Evolutionary conservation across 805 yeast species (phyloP).

Genomic region (Candida ulmi): DNA sequence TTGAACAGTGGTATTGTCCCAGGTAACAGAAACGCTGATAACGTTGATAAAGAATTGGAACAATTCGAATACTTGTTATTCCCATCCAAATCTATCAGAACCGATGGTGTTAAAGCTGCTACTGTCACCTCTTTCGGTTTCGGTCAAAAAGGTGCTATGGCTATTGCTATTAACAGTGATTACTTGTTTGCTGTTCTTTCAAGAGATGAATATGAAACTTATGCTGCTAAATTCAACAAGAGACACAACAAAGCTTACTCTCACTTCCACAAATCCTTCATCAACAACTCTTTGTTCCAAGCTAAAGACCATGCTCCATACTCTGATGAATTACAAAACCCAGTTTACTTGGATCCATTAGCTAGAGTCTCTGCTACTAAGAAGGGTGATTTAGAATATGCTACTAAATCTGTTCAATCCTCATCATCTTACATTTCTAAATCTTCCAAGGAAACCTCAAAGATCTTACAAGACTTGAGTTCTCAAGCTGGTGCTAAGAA

Average conservation of each 20-base stretch:
- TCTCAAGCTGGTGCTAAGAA: constrained; percentile 40
- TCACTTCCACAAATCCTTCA: constrained; percentile 92
- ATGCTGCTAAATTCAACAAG: constrained; percentile 61
- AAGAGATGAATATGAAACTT: constrained; percentile 62
- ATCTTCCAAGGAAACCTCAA: constrained; percentile 55
- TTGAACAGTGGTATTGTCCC: constrained; percentile 92
- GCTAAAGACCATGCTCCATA: constrained; percentile 95
- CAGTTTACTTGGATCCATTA: constrained; percentile 93
- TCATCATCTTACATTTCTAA: constrained; percentile 36
- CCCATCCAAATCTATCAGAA: constrained; percentile 90
- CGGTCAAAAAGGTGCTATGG: constrained; percentile 99
- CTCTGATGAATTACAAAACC: constrained; percentile 77
- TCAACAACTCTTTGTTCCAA: constrained; percentile 84
- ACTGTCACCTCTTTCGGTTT: constrained; percentile 97
- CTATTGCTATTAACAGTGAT: constrained; percentile 86
- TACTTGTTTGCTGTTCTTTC: constrained; percentile 83
- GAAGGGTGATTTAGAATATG: constrained; percentile 41
- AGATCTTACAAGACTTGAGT: constrained; percentile 53
- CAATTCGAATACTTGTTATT: constrained; percentile 83
- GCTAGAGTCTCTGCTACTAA: constrained; percentile 43
- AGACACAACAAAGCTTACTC: constrained; percentile 90
- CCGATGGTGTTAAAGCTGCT: constrained; percentile 96
- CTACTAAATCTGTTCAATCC: constrained; percentile 45
- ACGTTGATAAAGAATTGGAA: constrained; percentile 78
- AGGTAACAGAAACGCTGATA: constrained; percentile 98